Evolutionary conservation across 768 basidiomycete species (phyloP), one percentile per base, ranked within the genome.

Genomic region (Lentinula raphanica): DNA sequence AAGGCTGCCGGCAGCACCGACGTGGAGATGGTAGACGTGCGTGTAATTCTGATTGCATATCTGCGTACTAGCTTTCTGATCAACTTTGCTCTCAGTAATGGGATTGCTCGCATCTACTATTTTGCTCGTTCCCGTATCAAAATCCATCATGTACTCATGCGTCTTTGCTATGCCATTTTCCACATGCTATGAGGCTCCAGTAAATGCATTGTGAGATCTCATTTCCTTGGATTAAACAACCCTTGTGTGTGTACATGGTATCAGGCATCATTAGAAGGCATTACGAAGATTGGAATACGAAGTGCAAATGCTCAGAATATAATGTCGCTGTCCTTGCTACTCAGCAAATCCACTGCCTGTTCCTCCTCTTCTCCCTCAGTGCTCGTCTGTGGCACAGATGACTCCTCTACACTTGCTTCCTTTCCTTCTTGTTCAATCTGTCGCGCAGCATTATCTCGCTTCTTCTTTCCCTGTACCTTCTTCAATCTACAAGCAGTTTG

Each of bases 391-490:
- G n/a, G 7, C n/a, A 67, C 67, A 32, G 71, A 67, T 13, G 70
- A 68, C 21, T 67, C 69, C 28, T 75, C 60, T 46, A n/a, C n/a
- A n/a, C n/a, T n/a, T n/a, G 61, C 53, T 31, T 67, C 64, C 36
- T 68, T 68, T 15, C 74, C 69, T 36, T 74, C 70, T 19, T 44
- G 56, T 46, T 53, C 62, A 17, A 61, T 65, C 6, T 63, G 72
- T 12, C 66, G 63, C 11, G 73, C 69, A 11, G 84, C 87, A 7
- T 79, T 87, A 62, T 90, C 86, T 56, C 91, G 79, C 72, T 96
- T 96, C 83, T 96, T 98, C 82, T 96, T 98, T 25, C 92, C 92
- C 70, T 98, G 94, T 1, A 97, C 94, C 70, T 97, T 96, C 76
- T 98, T 98, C 64, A 98, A 74, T 66, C 96, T 93, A 70, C 66